Evolutionary conservation across 495 filamentous ascomycete species (phyloP).

Genomic region (Penicillium atrosanguineum): DNA sequence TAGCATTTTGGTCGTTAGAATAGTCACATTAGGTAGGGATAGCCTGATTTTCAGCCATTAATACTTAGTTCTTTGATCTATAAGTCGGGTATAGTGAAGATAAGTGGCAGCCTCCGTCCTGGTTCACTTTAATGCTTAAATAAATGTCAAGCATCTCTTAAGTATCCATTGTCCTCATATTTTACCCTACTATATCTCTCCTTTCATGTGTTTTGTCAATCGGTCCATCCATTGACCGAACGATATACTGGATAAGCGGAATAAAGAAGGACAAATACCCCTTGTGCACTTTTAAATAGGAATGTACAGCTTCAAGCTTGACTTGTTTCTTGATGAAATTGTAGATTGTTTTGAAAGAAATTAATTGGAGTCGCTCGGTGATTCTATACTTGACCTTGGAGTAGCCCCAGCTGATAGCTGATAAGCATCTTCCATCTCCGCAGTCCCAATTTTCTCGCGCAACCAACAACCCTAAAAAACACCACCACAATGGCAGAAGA

Average conservation of each 20-base stretch:
- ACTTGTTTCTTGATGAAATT: neutral
- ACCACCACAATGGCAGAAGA: conserved; percentile 25
- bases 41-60: too few relatives aligned
- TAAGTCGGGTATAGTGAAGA: too few relatives aligned
- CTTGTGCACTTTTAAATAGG: conserved; percentile 27
- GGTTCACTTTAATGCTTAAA: too few relatives aligned
- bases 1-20: too few relatives aligned
- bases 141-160: too few relatives aligned
- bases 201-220: conserved; percentile 23
- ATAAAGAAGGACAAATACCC: conserved; percentile 26
- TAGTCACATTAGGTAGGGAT: too few relatives aligned
- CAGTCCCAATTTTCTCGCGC: conserved; percentile 18
- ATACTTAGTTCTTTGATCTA: too few relatives aligned
- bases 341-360: neutral
- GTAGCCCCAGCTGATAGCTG: conserved; percentile 5
- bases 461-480: conserved; percentile 1
- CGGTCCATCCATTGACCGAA: conserved; percentile 4
- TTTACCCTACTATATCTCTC: too few relatives aligned
- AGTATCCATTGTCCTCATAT: too few relatives aligned
- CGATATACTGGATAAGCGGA: conserved; percentile 9
- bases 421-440: conserved; percentile 15
- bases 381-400: neutral
- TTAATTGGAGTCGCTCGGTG: neutral
- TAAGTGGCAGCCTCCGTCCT: too few relatives aligned
- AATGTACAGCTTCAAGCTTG: conserved; percentile 14